phyloP scores from a whole-genome alignment of 2,329 filamentous ascomycete species.

The Spiromastix sp. region DNA sequence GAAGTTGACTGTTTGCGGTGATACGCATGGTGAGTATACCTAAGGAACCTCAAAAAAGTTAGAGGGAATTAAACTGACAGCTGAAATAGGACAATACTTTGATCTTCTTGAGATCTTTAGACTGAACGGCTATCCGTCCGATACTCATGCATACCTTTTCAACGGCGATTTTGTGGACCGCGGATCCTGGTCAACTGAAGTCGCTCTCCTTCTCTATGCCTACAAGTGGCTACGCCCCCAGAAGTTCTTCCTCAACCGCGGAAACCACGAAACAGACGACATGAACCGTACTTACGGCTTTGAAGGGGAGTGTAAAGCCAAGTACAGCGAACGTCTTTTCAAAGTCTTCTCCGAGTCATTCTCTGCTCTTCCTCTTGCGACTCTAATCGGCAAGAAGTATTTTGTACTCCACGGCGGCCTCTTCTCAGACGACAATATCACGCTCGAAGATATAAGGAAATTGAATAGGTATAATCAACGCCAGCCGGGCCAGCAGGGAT shows the following conservation, averaged over 20 bases:
- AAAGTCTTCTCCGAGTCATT: conserved; percentile 98
- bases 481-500: conserved; percentile 81
- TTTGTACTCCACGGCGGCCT: conserved; percentile 89
- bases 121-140: conserved; percentile 72
- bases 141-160: conserved; percentile 90
- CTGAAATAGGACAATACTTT: conserved; percentile 75
- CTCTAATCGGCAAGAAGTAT: conserved; percentile 81
- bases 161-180: conserved; percentile 98
- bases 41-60: too few relatives aligned
- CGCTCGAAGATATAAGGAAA: conserved; percentile 87
- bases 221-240: conserved; percentile 92
- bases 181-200: conserved; percentile 97
- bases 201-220: conserved; percentile 83
- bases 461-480: conserved; percentile 82
- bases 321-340: conserved; percentile 93
- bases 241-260: conserved; percentile 88
- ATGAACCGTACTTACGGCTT: conserved; percentile 99
- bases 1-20: conserved; percentile 86
- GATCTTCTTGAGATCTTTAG: conserved; percentile 94
- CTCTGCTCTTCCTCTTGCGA: conserved; percentile 84
- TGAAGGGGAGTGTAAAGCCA: conserved; percentile 94
- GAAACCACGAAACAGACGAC: conserved; percentile 97
- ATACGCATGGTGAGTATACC: conserved; percentile 68
- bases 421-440: conserved; percentile 87
- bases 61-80: neutral